Conservation (phyloP, 2,329 filamentous ascomycete genomes). For the Tothia fuscella region DNA sequence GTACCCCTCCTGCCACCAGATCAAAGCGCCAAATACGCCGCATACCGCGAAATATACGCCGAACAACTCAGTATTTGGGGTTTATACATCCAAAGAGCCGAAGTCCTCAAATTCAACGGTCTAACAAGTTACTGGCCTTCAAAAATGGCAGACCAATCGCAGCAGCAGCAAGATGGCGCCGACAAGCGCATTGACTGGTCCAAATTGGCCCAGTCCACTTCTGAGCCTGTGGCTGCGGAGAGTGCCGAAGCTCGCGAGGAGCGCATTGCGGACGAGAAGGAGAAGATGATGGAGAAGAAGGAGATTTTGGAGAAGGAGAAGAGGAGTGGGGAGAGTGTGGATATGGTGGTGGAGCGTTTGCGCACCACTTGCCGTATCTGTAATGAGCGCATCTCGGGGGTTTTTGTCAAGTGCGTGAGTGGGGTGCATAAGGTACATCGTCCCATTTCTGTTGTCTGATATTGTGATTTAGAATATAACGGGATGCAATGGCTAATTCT, state of each 20-base stretch:
- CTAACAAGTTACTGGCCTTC: conserved; percentile 21
- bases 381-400: conserved; percentile 3
- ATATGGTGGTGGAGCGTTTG: not conserved
- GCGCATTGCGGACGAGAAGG: not conserved
- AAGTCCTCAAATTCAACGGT: conserved; percentile 46
- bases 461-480: too few species aligned
- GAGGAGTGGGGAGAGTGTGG: not conserved
- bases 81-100: conserved; percentile 40
- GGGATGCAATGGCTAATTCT: too few species aligned
- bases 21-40: conserved; percentile 35
- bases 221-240: not conserved
- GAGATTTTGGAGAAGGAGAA: not conserved
- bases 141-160: not conserved
- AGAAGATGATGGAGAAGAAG: not conserved
- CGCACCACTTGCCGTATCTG: conserved; percentile 1
- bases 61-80: conserved; percentile 48
- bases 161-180: not conserved
- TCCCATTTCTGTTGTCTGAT: too few species aligned
- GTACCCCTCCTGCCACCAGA: conserved; percentile 38
- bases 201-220: not conserved
- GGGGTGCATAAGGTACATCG: not conserved
- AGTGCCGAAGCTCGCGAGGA: not conserved
- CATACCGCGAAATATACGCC: conserved; percentile 47
- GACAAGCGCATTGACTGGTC: not conserved
- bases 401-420: conserved; percentile 2